Percentiles rank a stretch among this genome's conserved stretches.
These are phyloP conservation scores for Solanum sejunctum DNA, from an alignment of 257 asterid species.

Conservation along the genomic window DNA sequence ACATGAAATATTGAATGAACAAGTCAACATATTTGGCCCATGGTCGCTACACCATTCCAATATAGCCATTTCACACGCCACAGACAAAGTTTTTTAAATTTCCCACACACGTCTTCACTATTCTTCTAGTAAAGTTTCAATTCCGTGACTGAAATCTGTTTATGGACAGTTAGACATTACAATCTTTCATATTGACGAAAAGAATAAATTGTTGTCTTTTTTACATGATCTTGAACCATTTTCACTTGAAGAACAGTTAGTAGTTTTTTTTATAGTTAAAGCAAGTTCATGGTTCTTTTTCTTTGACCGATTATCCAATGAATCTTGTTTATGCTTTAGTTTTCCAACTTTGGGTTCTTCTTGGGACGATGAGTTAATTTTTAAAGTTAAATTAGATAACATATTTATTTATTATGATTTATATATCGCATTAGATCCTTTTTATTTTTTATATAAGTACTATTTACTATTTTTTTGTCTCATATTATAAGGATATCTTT, in stretches of 20 bases:
- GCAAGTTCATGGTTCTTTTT: not conserved
- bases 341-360: no score
- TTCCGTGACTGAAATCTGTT: not conserved
- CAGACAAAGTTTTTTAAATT: not conserved
- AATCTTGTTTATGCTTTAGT: not conserved
- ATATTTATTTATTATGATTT: not conserved
- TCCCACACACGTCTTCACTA: not conserved
- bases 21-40: not conserved
- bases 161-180: not conserved
- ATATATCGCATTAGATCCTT: not conserved
- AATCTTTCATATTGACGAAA: not conserved
- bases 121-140: not conserved
- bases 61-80: not conserved
- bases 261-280: not conserved
- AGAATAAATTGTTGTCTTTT: not conserved
- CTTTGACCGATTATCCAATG: not conserved
- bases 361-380: not conserved
- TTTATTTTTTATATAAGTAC: not conserved
- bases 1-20: not conserved
- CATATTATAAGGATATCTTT: no score
- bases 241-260: not conserved
- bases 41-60: not conserved
- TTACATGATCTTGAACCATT: not conserved
- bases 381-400: not conserved
- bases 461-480: fast-evolving